Evolutionary conservation across 441 rosid species (phyloP).

Genomic region (Jatropha multifida): DNA sequence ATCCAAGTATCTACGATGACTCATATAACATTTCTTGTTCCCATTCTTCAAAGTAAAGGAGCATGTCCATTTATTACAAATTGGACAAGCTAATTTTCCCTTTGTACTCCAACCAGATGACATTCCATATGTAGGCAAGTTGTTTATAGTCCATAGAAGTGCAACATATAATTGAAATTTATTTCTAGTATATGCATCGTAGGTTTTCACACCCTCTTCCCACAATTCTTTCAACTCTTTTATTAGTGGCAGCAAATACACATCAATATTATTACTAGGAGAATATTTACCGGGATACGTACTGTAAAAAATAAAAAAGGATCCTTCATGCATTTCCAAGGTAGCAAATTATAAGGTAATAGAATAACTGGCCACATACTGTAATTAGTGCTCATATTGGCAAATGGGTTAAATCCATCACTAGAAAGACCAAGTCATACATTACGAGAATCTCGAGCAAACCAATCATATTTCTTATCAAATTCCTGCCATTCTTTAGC

Average conservation of each 20-base stretch:
- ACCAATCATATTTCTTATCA: neutral
- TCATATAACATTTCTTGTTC: neutral
- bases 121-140: neutral
- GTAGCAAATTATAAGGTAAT: neutral
- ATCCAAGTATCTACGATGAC: neutral
- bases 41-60: neutral
- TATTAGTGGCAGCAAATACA: neutral
- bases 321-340: neutral
- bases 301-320: neutral
- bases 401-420: neutral
- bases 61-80: neutral
- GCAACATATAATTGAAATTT: neutral
- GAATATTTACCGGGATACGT: neutral
- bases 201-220: neutral
- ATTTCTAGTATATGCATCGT: neutral
- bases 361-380: neutral
- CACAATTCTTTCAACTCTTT: neutral
- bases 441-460: neutral
- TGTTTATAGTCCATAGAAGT: neutral
- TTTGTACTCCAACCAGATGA: neutral
- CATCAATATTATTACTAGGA: neutral
- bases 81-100: neutral
- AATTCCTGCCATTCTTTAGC: neutral
- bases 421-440: neutral
- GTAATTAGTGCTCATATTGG: neutral